Base-by-base conservation (phyloP, 768 basidiomycete genomes). In the Kwoniella dendrophila region DNA sequence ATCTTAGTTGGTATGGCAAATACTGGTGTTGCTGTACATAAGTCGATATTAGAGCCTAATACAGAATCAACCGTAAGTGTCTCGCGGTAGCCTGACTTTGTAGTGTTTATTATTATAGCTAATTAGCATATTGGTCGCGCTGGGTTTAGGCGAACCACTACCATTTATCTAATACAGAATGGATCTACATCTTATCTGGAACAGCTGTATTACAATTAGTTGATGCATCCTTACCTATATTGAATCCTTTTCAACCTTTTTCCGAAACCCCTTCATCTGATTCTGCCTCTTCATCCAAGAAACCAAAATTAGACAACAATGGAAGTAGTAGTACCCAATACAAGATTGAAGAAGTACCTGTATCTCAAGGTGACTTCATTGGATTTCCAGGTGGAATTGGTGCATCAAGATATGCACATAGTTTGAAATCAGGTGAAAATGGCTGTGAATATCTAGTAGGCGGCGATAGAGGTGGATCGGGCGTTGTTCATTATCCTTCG, bases 111-210 rank as follows among this genome's bases (percentile, higher is more conserved):
- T 18, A 38, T 38, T 18, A 8, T 18, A 38, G 8, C 8, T 18
- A 38, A 38, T 38, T 38, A 8, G 8, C 8, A 38, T 18, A 38
- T 18, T 38, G 36, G 18, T 18, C 36, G 18, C 18, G 36, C 36
- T 18, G 6, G n/a, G 8, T 29, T 7, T 26, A 64, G 62, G 45
- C 48, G 11, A 64, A 58, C 36, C 62, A 64, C 50, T 64, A 64
- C 48, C 62, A 57, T 40, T 56, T 64, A 7, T 30, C 30, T 24
- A 49, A 45, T 11, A 50, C 62, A 0, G 62, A 64, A 59, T 64
- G 62, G 62, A 36, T 64, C 30, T 64, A 64, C 56, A 58, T 64
- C 40, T 36, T 58, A 22, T 36, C 29, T 22, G 63, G 63, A 3
- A n/a, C 22, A 40, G 56, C 26, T n/a, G 22, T 27, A 20, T 41